A percentile compares a stretch with the other conserved stretches of the same genome.
These are phyloP conservation scores for Paramecium tetraurelia DNA, from an alignment of 73 alveolate genomes.

Conservation along the genomic window DNA sequence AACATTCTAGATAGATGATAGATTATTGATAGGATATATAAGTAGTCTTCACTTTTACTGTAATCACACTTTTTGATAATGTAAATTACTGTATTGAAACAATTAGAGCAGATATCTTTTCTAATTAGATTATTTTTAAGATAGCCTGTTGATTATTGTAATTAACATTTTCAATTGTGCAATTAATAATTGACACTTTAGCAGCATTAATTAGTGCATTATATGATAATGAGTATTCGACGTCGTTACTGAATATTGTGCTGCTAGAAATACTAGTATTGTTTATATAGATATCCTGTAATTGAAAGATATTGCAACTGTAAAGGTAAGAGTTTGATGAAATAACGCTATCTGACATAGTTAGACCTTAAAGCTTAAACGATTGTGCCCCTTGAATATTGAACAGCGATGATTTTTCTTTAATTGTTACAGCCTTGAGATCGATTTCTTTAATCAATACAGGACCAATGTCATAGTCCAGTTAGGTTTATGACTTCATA, in stretches of 20 bases:
- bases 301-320: not conserved
- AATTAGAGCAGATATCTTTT: not conserved
- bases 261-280: not conserved
- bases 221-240: not conserved
- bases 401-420: not conserved
- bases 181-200: not conserved
- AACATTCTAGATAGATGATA: not conserved
- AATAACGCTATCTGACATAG: not conserved
- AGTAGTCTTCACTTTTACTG: not conserved
- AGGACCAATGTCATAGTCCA: not conserved
- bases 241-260: not conserved
- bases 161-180: not conserved
- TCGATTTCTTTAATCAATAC: not conserved
- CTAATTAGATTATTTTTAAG: not conserved
- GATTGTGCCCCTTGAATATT: not conserved
- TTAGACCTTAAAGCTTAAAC: not conserved
- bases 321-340: not conserved
- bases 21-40: not conserved
- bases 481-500: not conserved
- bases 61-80: not conserved
- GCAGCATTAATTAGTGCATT: not conserved
- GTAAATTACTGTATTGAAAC: not conserved
- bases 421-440: not conserved
- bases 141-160: not conserved
- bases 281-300: not conserved